These are phyloP conservation scores for Chloropicon primus DNA, from an alignment of 139 green algal genomes.

Conservation along the genomic window DNA sequence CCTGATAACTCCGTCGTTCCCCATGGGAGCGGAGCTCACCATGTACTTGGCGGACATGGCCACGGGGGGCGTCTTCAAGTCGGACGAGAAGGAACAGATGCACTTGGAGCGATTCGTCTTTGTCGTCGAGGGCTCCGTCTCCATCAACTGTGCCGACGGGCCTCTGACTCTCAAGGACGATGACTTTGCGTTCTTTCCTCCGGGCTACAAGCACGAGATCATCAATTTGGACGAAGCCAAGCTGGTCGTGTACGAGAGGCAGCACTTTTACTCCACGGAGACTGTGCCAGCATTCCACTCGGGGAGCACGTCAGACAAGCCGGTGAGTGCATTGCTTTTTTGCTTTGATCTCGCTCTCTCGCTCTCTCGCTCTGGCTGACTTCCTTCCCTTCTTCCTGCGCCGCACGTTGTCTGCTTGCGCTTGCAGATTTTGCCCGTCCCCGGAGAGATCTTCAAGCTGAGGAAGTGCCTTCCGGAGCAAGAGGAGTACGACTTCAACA, in stretches of 20 bases:
- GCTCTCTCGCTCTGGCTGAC: no score
- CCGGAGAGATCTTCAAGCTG: slow-evolving; percentile 74
- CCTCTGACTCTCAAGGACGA: slow-evolving; percentile 33
- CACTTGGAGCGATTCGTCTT: slow-evolving; percentile 60
- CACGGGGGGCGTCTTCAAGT: slow-evolving; percentile 10
- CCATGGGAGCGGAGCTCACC: slow-evolving; percentile 55
- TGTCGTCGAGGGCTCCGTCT: slow-evolving; percentile 47
- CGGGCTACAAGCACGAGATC: slow-evolving; percentile 23
- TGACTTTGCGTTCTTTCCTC: slow-evolving; percentile 62
- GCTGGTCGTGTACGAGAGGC: slow-evolving; percentile 58
- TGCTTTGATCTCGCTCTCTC: no score
- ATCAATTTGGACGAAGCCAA: slow-evolving; percentile 17
- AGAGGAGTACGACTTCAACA: slow-evolving; percentile 83
- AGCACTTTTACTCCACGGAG: not conserved
- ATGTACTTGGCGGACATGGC: slow-evolving; percentile 70
- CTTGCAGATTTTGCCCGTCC: slow-evolving; percentile 14
- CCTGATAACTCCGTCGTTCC: slow-evolving; percentile 57
- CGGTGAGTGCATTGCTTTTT: not conserved
- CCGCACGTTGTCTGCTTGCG: no score
- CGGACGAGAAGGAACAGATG: not conserved
- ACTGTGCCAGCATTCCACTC: not conserved
- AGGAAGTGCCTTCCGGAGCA: slow-evolving; percentile 80
- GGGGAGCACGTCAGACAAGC: not conserved
- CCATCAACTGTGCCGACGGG: slow-evolving; percentile 19
- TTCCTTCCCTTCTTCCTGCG: no score